A percentile compares a stretch with the other conserved stretches of the same genome.
phyloP scores from a whole-genome alignment of 1,139 yeast genomes.

The Blastobotrys apis region DNA sequence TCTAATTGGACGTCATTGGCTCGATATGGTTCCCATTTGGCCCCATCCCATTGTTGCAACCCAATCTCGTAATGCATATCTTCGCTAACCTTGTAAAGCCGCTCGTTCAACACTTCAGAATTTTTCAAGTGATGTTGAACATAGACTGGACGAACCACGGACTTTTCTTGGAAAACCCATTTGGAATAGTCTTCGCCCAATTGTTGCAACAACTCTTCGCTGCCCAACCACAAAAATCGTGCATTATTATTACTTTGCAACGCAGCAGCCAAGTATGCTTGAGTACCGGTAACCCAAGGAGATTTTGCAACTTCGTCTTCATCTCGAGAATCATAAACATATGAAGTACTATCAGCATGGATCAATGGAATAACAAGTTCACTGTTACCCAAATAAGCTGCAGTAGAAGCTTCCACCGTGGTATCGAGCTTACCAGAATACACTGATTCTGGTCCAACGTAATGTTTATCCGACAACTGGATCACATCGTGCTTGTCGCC shows the following conservation, averaged over 20 bases:
- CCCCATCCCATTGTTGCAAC: conserved; percentile 55
- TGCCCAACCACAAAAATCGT: conserved; percentile 78
- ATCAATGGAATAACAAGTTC: conserved; percentile 67
- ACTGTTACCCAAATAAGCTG: conserved; percentile 55
- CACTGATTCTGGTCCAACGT: conserved; percentile 6
- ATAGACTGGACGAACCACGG: conserved; percentile 55
- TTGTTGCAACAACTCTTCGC: conserved; percentile 46
- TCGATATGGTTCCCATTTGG: conserved; percentile 67
- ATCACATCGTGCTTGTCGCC: conserved; percentile 23
- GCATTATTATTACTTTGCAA: conserved; percentile 80
- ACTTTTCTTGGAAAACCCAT: conserved; percentile 75
- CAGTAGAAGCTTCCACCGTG: conserved; percentile 38
- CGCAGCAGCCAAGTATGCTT: conserved; percentile 72
- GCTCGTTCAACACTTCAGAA: conserved; percentile 29
- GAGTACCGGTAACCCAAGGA: conserved; percentile 78
- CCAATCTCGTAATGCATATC: conserved; percentile 46
- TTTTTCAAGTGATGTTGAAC: conserved; percentile 40
- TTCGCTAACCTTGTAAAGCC: conserved; percentile 68
- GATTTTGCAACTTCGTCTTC: conserved; percentile 39
- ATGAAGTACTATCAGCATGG: conserved; percentile 64
- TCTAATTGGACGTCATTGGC: conserved; percentile 71
- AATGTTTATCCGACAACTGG: conserved; percentile 19
- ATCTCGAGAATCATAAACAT: conserved; percentile 46
- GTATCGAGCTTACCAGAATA: background rate
- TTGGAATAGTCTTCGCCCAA: conserved; percentile 50